Evolutionary conservation across 805 yeast genomes (phyloP), one percentile per base, ranked within the genome.

Genomic region (Sugiyamaella lignohabitans): DNA sequence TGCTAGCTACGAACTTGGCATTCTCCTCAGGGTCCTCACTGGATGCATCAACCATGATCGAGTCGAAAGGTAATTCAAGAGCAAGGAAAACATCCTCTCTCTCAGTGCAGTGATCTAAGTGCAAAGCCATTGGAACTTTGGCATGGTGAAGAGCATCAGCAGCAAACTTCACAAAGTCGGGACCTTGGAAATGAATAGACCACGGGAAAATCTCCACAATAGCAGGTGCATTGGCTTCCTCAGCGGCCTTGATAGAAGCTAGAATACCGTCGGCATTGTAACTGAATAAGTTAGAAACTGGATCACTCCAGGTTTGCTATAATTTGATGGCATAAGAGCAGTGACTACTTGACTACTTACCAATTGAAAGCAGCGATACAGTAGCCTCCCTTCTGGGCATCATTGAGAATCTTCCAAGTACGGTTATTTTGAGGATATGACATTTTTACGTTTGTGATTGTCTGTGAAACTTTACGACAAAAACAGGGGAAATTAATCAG

Each of bases 31-130:
- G 64, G 36, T 65, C 68, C 38, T 63, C 61, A 39, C 62, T 64
- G 4, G 70, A 64, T 60, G 66, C 67, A 54, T 67, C 71, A 19
- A 67, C 64, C 70, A 67, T 66, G 41, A 66, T 66, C 11, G 69
- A 64, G 52, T 66, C 70, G 47, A 67, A 66, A 17, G 69, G 68
- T 47, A 66, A 51, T 14, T 56, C 58, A 35, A 52, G 52, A 4
- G 70, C 70, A 10, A 61, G 61, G 46, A 56, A 53, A 24, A 67
- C 64, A 43, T 62, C 54, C 10, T 59, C 59, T n/a, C 53, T 52
- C 38, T 60, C 60, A 43, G 62, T 66, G 43, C 68, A 65, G 53
- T 67, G 70, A 46, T 66, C 70, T 35, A 67, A 55, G 46, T 65
- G 70, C 14, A 67, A 50, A 2, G 70, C 57, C 24, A 67, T 58